Base-by-base conservation (phyloP, 139 green algal species). In the Diplosphaera chodatii region DNA sequence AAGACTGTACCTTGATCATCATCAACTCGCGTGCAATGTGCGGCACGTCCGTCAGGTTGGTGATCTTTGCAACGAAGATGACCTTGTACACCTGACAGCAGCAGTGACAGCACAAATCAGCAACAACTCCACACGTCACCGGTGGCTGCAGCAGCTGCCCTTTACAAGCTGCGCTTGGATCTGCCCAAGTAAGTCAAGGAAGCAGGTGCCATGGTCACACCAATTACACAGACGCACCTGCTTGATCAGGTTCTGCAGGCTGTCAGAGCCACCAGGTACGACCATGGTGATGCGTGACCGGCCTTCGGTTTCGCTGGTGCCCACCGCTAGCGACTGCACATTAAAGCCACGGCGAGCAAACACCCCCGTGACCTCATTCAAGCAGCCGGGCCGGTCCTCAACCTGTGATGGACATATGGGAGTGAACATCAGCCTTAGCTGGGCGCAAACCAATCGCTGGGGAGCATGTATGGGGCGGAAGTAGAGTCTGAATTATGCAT, bases 321-420 rank as follows among this genome's bases (percentile, higher is more conserved):
- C 95, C 82, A 99, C 95, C 64, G 94, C 95, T 67, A 99, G 81
- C 10, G 80, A 89, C 84, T 99, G 94, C 32, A 99, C 81, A 82
- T 98, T 99, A 88, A 98, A 99, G 40, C 95, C 94, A n/a, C 95
- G 88, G 31, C 95, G 84, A 2, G 95, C 88, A 77, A 99, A 91
- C 37, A 99, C 91, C 34, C 87, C 87, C 0, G 95, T 99, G 41
- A 99, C 90, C 78, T 89, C 76, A 79, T 98, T 96, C 25, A 99
- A 86, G 34, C 99, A 94, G 30, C 95, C 95, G 0, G 95, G 86
- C 55, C 84, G 70, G 73, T 99, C 91, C 65, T 87, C 55, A 32
- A 99, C 48, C 48, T 59, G 48, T 25, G 48, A n/a, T n/a, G n/a
- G n/a, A n/a, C n/a, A n/a, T n/a, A n/a, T n/a, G n/a, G n/a, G n/a